A percentile compares a stretch with the other conserved stretches of the same genome.
Conservation (phyloP, 164 flowering plant genomes). For the Nelumbo lutea region DNA sequence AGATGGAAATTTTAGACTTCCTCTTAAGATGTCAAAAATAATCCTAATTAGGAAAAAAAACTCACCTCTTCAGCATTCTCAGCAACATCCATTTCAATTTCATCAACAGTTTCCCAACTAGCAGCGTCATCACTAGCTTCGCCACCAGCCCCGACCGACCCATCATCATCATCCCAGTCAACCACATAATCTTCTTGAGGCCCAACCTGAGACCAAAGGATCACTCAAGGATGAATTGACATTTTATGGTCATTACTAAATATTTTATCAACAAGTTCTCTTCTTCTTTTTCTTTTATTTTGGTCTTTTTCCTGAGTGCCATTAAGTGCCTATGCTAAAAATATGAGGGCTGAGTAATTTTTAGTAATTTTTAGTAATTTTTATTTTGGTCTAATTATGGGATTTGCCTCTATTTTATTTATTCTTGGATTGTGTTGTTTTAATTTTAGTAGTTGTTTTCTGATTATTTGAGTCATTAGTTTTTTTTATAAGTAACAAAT, state of each 20-base stretch:
- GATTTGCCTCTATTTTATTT: no score
- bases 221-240: not conserved
- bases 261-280: not conserved
- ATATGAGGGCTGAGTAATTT: not conserved
- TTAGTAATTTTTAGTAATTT: no score
- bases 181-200: slow-evolving; percentile 99
- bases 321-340: not conserved
- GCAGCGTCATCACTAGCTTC: slow-evolving; percentile 78
- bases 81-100: slow-evolving; percentile 60
- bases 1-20: not conserved
- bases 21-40: not conserved
- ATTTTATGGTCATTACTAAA: not conserved
- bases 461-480: no score
- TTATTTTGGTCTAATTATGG: no score
- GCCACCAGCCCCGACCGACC: slow-evolving; percentile 69
- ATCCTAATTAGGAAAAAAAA: slow-evolving; percentile 16
- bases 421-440: no score
- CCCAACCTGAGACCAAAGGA: slow-evolving; percentile 64
- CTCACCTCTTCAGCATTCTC: slow-evolving; percentile 60
- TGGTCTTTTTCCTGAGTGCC: no score
- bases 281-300: no score
- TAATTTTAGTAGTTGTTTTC: no score
- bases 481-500: no score
- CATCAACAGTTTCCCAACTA: slow-evolving; percentile 97
- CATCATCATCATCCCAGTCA: slow-evolving; percentile 94